Evolutionary conservation across 83 land plant genomes (phyloP).

Genomic region (Diphasiastrum complanatum): DNA sequence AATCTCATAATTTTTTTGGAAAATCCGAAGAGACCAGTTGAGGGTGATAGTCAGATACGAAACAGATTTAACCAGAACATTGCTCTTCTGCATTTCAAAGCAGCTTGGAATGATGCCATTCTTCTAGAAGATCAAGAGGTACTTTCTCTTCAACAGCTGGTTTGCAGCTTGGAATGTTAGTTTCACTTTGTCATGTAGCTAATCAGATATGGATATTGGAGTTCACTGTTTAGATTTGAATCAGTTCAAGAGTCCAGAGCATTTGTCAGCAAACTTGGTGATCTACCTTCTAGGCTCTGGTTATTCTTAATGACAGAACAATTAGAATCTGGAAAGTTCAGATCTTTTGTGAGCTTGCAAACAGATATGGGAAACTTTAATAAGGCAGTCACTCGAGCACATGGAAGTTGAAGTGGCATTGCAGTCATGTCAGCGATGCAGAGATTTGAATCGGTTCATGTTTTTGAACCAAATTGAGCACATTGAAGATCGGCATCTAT

Average conservation of each 20-base stretch:
- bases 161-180: no score
- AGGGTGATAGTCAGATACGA: no score
- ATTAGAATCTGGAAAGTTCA: not conserved
- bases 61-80: constrained; percentile 15
- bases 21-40: no score
- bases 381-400: constrained; percentile 22
- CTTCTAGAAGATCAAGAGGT: constrained; percentile 16
- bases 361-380: constrained; percentile 23
- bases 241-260: not conserved
- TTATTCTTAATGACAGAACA: no score
- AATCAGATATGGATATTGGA: no score
- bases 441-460: constrained; percentile 17
- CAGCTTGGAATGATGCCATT: constrained; percentile 30
- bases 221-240: not conserved
- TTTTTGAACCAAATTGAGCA: constrained; percentile 19
- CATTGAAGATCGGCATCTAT: constrained; percentile 17
- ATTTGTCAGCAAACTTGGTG: not conserved
- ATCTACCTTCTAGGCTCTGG: no score
- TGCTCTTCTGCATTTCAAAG: constrained; percentile 23
- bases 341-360: not conserved
- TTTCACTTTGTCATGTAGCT: no score
- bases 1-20: constrained; percentile 5
- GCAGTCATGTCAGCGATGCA: constrained; percentile 26
- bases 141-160: not conserved
- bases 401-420: constrained; percentile 30